phyloP scores from a whole-genome alignment of 2,329 filamentous ascomycete genomes.

The Aureobasidium subglaciale region DNA sequence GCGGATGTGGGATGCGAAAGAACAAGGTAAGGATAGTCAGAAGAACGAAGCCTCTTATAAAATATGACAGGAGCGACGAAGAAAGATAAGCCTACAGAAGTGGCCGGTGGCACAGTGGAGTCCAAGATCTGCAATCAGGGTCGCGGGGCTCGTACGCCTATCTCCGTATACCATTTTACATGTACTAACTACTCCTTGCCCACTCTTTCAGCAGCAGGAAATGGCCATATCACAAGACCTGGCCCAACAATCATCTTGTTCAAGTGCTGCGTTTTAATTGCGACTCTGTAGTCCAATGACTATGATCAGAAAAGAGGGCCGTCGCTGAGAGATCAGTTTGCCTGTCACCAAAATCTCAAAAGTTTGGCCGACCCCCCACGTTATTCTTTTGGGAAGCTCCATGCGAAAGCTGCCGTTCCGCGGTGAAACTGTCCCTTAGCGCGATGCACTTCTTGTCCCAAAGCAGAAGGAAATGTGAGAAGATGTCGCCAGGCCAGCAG shows the following conservation, averaged over 20 bases:
- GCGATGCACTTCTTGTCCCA: neutral
- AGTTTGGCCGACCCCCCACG: neutral
- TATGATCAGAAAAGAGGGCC: too few species aligned
- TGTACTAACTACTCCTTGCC: neutral
- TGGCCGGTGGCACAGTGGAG: slow-evolving; percentile 1
- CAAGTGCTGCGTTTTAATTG: too few species aligned
- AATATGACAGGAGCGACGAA: neutral
- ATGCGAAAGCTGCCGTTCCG: neutral
- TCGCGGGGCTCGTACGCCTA: neutral
- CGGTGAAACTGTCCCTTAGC: neutral
- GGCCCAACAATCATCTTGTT: too few species aligned
- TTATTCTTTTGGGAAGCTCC: neutral
- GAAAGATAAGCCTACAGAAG: neutral
- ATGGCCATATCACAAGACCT: too few species aligned
- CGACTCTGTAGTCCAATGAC: too few species aligned
- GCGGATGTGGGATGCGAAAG: neutral
- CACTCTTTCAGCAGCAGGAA: neutral
- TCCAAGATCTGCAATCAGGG: neutral
- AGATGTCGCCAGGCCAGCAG: neutral
- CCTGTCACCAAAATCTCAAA: neutral
- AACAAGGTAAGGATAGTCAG: neutral
- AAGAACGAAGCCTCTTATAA: neutral
- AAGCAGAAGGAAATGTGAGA: neutral
- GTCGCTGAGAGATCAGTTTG: neutral
- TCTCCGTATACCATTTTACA: slow-evolving; percentile 11